These are phyloP conservation scores for Aspergillus ellipticus DNA, from an alignment of 495 filamentous ascomycete species.

Conservation along the genomic window DNA sequence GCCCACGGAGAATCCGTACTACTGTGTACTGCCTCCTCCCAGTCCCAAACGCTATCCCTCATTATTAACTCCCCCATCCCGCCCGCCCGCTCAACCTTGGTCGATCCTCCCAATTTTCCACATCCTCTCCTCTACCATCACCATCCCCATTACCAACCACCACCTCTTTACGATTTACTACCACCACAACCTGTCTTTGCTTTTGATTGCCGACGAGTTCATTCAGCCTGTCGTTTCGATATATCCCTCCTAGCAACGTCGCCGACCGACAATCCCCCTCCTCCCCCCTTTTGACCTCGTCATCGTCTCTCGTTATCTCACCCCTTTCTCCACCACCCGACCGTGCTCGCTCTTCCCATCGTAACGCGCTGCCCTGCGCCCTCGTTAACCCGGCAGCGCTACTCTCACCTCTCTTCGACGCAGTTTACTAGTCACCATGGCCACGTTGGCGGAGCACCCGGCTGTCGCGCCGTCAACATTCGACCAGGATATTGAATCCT, in stretches of 20 bases:
- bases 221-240: not conserved
- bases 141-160: conserved; percentile 10
- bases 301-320: conserved; percentile 6
- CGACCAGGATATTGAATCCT: conserved; percentile 48
- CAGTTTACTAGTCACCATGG: conserved; percentile 31
- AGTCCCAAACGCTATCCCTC: conserved; percentile 6
- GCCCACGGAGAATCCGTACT: too few species aligned
- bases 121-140: not conserved
- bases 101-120: conserved; percentile 10
- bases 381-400: conserved; percentile 5
- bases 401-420: not conserved
- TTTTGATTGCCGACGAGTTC: not conserved
- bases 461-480: conserved; percentile 32
- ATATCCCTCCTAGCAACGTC: not conserved
- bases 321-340: not conserved
- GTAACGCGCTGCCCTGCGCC: not conserved
- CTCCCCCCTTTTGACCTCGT: not conserved
- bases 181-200: not conserved
- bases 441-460: conserved; percentile 41
- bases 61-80: conserved; percentile 9
- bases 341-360: not conserved
- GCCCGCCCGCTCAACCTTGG: not conserved
- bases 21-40: too few species aligned
- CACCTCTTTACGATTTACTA: conserved; percentile 1
- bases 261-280: not conserved